A percentile compares a stretch with the other conserved stretches of the same genome.
phyloP scores from a whole-genome alignment of 805 yeast species.

The Candida pseudoglaebosa region DNA sequence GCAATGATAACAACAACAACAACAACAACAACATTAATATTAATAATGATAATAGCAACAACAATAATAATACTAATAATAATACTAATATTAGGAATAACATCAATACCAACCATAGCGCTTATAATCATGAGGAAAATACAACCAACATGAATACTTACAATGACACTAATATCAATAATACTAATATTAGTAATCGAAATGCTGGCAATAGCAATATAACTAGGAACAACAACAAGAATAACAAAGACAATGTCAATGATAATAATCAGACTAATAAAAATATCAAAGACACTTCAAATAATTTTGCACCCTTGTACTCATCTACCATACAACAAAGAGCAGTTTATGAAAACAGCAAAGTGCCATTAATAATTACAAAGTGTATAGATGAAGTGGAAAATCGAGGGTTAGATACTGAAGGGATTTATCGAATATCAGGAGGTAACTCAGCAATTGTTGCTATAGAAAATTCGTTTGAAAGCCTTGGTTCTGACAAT shows the following conservation, averaged over 20 bases:
- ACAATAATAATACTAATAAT: too few relatives aligned
- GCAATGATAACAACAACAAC: conserved; percentile 3
- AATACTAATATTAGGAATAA: too few relatives aligned
- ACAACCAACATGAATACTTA: too few relatives aligned
- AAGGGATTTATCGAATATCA: conserved; percentile 88
- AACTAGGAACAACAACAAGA: too few relatives aligned
- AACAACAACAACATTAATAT: neutral
- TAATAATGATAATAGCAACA: too few relatives aligned
- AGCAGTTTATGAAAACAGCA: conserved; percentile 54
- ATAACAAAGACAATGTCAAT: too few relatives aligned
- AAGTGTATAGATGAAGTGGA: conserved; percentile 78
- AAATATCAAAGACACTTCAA: conserved; percentile 4
- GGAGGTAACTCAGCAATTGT: conserved; percentile 73
- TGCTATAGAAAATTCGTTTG: conserved; percentile 40
- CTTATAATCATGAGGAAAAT: too few relatives aligned
- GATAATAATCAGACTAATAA: too few relatives aligned
- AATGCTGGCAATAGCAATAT: neutral
- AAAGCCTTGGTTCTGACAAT: conserved; percentile 29
- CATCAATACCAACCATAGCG: too few relatives aligned
- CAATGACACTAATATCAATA: conserved; percentile 4
- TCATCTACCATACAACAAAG: conserved; percentile 60
- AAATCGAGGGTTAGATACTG: conserved; percentile 64
- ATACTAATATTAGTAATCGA: conserved; percentile 1
- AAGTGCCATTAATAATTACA: conserved; percentile 67
- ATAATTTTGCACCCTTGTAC: conserved; percentile 31